Evolutionary conservation across 2,329 filamentous ascomycete species (phyloP), one percentile per base, ranked within the genome.

Genomic region (Neospermospora avenae): DNA sequence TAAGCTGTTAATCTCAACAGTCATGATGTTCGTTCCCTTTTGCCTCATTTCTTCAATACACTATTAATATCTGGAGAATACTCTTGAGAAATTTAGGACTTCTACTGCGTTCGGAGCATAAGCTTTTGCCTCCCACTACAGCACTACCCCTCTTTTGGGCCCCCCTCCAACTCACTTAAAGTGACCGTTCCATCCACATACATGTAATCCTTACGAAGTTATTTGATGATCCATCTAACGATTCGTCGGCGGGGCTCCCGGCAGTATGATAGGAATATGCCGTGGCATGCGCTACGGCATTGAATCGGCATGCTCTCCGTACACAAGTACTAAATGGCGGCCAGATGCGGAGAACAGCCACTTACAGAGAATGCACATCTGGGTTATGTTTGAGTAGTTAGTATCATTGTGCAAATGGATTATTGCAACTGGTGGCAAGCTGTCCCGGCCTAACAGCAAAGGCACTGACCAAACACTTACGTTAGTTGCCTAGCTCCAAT

Each of bases 221-320:
- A 35, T 49, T 34, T 37, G 25, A 24, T 57, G 31, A n/a, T 57
- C 42, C 24, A 42, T 42, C 35, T 25, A 41, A 51, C 49, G 55
- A 57, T 57, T 57, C 45, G 55, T 34, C 34, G 55, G 55, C 45
- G 35, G 55, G 14, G 16, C 37, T 28, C 3, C 44, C 45, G 44
- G 55, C 34, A 14, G 35, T 24, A 45, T 24, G 55, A 57, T 57
- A 57, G 45, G 39, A 24, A 41, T 8, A 41, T 41, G 31, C 16
- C 34, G 52, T 31, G 39, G 52, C 39, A 34, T 55, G 52, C 22
- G 52, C 25, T 34, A 31, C 37, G 37, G 52, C 52, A 14, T 44
- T 37, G 6, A 42, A 41, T 54, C 51, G 51, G 51, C 34, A 28
- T 20, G 18, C 24, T 25, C 18, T 35, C n/a, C n/a, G n/a, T n/a